These are phyloP conservation scores for Hamamelis virginiana DNA, from an alignment of 164 flowering plant genomes.

Conservation along the genomic window DNA sequence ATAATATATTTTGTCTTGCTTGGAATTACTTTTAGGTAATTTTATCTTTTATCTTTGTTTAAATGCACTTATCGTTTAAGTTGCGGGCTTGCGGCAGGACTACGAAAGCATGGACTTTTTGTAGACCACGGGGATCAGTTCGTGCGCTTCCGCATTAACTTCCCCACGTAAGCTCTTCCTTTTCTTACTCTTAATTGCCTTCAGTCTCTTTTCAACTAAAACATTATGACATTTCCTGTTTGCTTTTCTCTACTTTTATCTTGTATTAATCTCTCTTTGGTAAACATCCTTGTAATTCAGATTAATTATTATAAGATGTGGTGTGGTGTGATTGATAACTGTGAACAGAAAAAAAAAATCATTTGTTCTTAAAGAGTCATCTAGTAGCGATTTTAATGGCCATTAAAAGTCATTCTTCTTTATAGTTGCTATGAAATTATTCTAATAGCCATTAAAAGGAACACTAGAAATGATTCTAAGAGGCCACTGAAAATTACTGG, in stretches of 20 bases:
- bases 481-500: too few relatives aligned
- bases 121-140: conserved; percentile 76
- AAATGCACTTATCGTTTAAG: neutral
- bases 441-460: too few relatives aligned
- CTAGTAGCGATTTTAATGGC: too few relatives aligned
- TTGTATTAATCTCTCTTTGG: neutral
- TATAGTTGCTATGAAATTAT: too few relatives aligned
- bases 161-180: conserved; percentile 63
- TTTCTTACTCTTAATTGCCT: neutral
- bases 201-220: too few relatives aligned
- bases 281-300: neutral
- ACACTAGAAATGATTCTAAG: too few relatives aligned
- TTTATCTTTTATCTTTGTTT: neutral
- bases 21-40: neutral
- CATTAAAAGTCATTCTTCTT: too few relatives aligned
- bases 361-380: neutral
- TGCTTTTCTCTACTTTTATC: too few relatives aligned
- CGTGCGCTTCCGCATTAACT: conserved; percentile 71
- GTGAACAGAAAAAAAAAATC: neutral
- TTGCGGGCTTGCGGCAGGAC: conserved; percentile 44
- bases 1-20: neutral
- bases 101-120: conserved; percentile 65
- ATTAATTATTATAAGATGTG: neutral
- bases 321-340: neutral
- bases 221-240: too few relatives aligned